Evolutionary conservation across 2,329 filamentous ascomycete genomes (phyloP).

Genomic region (Fusarium beomiforme): DNA sequence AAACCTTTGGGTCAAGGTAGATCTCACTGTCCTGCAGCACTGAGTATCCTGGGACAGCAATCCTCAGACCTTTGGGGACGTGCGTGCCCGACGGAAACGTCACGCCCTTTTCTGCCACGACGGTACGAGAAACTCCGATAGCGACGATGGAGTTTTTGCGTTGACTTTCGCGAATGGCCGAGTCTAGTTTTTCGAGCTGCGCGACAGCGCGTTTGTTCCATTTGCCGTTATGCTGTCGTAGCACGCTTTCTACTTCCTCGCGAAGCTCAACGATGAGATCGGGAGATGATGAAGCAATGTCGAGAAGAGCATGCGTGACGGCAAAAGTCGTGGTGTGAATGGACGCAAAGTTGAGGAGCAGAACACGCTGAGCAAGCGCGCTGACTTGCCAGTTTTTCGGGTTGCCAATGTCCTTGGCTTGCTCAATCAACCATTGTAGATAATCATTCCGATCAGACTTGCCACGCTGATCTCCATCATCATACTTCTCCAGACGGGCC

Average conservation of each 20-base stretch:
- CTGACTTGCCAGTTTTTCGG: conserved; percentile 5
- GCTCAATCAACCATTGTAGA: background rate
- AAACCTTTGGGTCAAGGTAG: background rate
- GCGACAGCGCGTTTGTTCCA: conserved; percentile 2
- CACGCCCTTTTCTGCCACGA: background rate
- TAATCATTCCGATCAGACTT: background rate
- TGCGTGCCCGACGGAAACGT: conserved; percentile 6
- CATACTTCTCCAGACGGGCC: background rate
- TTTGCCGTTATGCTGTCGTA: accelerated
- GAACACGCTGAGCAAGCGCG: background rate
- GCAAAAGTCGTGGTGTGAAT: conserved; percentile 14
- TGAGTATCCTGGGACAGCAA: conserved; percentile 4
- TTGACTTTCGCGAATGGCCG: conserved; percentile 12
- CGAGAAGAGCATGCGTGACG: background rate
- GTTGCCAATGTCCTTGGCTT: conserved; percentile 1
- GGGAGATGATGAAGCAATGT: background rate
- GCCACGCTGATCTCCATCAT: no score
- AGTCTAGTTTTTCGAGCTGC: conserved; percentile 9
- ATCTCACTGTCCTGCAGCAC: conserved; percentile 3
- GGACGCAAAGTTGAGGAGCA: conserved; percentile 4
- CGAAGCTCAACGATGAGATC: background rate
- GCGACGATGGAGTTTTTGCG: conserved; percentile 9
- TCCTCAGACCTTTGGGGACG: background rate
- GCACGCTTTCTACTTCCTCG: background rate
- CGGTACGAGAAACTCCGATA: background rate